Evolutionary conservation across 257 asterid species (phyloP), one percentile per base, ranked within the genome.

Genomic region (Scutellaria minor): DNA sequence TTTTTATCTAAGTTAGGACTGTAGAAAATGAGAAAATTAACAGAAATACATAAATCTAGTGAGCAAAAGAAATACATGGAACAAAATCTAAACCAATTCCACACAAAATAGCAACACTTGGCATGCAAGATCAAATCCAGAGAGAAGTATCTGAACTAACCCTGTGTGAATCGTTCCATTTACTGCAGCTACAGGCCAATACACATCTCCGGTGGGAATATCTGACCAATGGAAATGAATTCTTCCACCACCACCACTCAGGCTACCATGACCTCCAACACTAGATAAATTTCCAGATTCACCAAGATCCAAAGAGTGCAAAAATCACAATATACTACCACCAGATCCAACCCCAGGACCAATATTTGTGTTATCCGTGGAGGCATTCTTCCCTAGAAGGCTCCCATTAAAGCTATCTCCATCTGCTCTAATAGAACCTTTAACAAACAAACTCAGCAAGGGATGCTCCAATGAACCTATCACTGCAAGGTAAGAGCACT

Each of bases 301-400:
- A 54, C 83, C 80, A 69, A 95, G 86, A 72, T 79, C 68, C 72
- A 95, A 80, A 82, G 72, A 59, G 45, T 76, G 90, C 86, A 92
- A 74, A 81, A 90, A 95, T 74, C 90, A 65, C 86, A 92, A 83
- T 78, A 95, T 86, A 58, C 94, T 88, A 75, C 99, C 99, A 68
- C 99, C 99, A 73, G 99, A 95, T 73, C 99, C 99, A 81, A 98
- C 99, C 50, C 99, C 99, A 58, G 91, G 94, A 63, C 93, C 89
- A 64, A 79, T 8, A 68, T 37, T 67, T 13, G 40, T 55, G 68
- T 80, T 66, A 75, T 60, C 73, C 59, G 24, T 20, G 68, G 56
- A 61, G 53, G 61, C 57, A 69, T 69, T 78, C 67, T 79, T 80
- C 77, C 51, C 73, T 64, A 73, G 64, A 48, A 84, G 52, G 75